Evolutionary conservation across 495 filamentous ascomycete genomes (phyloP).

Genomic region (Daldinia grandis): DNA sequence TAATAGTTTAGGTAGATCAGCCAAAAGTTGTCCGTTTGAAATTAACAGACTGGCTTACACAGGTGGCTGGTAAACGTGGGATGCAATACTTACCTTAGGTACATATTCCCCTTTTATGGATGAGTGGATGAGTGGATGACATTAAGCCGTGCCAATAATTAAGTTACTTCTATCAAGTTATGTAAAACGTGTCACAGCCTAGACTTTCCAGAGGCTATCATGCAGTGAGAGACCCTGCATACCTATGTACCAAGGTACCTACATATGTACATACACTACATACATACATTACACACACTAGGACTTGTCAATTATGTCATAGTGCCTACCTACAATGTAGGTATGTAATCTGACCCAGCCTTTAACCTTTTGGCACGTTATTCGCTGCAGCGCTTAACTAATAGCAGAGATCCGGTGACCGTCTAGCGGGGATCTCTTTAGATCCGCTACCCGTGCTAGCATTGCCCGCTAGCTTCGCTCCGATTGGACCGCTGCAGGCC

Average conservation of each 20-base stretch:
- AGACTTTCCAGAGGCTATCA: neutral
- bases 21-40: neutral
- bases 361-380: neutral
- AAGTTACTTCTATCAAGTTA: neutral
- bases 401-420: constrained; percentile 31
- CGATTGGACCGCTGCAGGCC: constrained; percentile 21
- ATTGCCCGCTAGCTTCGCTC: constrained; percentile 1
- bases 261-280: neutral
- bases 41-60: no score
- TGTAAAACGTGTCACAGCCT: neutral
- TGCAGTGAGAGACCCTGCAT: neutral
- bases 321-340: no score
- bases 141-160: no score
- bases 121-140: neutral
- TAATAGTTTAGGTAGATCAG: neutral
- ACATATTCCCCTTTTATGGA: neutral
- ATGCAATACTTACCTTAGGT: no score
- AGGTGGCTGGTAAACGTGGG: no score
- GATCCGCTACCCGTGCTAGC: constrained; percentile 8
- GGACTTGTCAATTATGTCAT: neutral
- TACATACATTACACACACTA: neutral
- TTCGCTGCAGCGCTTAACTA: constrained; percentile 8
- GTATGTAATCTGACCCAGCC: neutral
- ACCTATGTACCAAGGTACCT: neutral
- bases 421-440: constrained; percentile 8